Conservation (phyloP, 495 filamentous ascomycete species). For the Rhypophila decipiens region DNA sequence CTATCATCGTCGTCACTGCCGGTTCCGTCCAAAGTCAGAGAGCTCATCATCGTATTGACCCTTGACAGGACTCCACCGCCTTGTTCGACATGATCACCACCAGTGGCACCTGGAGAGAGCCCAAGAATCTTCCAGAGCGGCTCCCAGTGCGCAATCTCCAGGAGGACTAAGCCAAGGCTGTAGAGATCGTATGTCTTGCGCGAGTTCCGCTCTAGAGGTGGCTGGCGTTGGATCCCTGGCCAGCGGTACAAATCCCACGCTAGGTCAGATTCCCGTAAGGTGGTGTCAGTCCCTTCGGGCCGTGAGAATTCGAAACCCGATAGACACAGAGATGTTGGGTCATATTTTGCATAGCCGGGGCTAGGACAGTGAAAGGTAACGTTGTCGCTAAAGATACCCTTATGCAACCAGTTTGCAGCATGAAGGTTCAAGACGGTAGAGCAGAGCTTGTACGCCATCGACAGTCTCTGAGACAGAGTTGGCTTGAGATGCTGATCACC, state of each 20-base stretch:
- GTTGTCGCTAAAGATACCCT: slow-evolving; percentile 47
- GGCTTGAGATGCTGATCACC: slow-evolving; percentile 5
- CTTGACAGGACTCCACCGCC: too few species aligned
- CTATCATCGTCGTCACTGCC: too few species aligned
- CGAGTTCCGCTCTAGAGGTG: slow-evolving; percentile 23
- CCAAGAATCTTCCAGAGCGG: slow-evolving; percentile 34
- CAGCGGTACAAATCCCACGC: slow-evolving; percentile 28
- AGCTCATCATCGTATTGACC: too few species aligned
- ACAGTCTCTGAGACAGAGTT: slow-evolving; percentile 14
- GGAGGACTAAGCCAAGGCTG: slow-evolving; percentile 39
- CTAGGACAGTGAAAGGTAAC: slow-evolving; percentile 38
- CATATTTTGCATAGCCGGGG: background rate
- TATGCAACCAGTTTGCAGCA: slow-evolving; percentile 53
- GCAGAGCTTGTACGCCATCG: slow-evolving; percentile 18
- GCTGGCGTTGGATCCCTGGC: slow-evolving; percentile 21
- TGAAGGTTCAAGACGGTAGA: slow-evolving; percentile 35
- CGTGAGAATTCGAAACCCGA: slow-evolving; percentile 25
- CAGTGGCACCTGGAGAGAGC: slow-evolving; percentile 10
- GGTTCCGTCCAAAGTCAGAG: too few species aligned
- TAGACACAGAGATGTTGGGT: slow-evolving; percentile 12
- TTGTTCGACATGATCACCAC: background rate
- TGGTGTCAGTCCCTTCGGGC: slow-evolving; percentile 20
- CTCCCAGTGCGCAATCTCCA: slow-evolving; percentile 49
- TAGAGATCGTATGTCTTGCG: slow-evolving; percentile 48
- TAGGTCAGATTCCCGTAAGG: slow-evolving; percentile 19